Conservation (phyloP, 441 rosid species). For the Gossypium davidsonii region DNA sequence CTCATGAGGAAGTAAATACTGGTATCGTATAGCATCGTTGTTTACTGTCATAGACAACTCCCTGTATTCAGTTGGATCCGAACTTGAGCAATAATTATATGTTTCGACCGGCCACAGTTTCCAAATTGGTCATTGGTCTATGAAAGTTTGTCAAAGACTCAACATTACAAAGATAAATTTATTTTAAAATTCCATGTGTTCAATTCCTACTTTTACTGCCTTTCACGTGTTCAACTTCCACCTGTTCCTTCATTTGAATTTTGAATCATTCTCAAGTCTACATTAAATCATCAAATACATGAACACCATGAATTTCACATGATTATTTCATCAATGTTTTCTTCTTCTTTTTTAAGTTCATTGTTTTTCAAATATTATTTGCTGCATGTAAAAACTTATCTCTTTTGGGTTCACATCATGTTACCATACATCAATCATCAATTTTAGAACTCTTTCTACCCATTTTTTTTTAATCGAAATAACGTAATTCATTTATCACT, state of each 20-base stretch:
- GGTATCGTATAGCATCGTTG: neutral
- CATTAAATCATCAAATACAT: neutral
- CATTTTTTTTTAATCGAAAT: neutral
- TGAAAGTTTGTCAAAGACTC: neutral
- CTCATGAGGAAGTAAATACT: constrained; percentile 72
- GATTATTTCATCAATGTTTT: neutral
- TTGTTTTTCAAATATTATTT: constrained; percentile 8
- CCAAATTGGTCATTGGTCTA: neutral
- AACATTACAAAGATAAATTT: neutral
- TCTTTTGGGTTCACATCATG: no score
- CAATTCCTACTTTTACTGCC: neutral
- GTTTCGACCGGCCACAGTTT: neutral
- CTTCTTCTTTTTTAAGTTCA: neutral
- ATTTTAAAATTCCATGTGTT: neutral
- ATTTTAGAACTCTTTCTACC: neutral
- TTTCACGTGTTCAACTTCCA: neutral
- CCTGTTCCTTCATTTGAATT: neutral
- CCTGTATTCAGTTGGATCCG: neutral
- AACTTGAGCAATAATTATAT: neutral
- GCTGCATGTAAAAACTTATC: neutral
- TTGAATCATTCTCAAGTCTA: neutral
- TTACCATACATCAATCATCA: neutral
- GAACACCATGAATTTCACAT: neutral
- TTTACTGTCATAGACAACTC: neutral
- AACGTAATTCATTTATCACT: no score